Evolutionary conservation across 1,139 yeast genomes (phyloP), one percentile per base, ranked within the genome.

Genomic region (Candida sp.): DNA sequence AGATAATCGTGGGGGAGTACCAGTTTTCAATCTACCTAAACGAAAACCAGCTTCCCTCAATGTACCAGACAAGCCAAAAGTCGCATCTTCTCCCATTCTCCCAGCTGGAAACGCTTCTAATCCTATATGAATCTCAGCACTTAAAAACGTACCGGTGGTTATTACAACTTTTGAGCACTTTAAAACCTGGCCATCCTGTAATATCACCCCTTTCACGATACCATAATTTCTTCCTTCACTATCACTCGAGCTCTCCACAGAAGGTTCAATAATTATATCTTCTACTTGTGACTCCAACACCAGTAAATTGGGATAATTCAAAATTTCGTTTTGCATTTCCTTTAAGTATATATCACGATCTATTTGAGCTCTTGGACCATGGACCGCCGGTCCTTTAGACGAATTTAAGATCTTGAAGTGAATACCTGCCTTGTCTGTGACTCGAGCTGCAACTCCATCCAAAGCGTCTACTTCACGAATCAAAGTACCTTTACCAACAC

Each of bases 291-390:
- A 96, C 55, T 87, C 83, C 40, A 79, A 44, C 6, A 95, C 77
- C 5, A 67, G 61, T 45, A 91, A 70, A 48, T 84, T 79, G 5
- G 75, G 68, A 64, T 90, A 91, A 45, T 67, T 60, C 39, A 68
- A 62, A 21, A 95, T 73, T 48, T 74, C 84, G 3, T 61, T 54
- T 58, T 88, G 96, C 98, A 93, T 93, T 56, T 87, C 95, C 9
- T 63, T 58, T 55, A 86, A 70, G 60, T 93, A 95, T 3, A 91
- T 75, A 40, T 79, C 70, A 49, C 99, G 71, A 62, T 95, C 99
- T 29, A 95, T 93, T 61, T 95, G 99, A 1, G 97, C 97, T 46
- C 99, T 68, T 5, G 98, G 98, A 0, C 99, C 99, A 87, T 97
- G 96, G 1, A 91, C 99, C 0, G 99, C 99, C 0, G 98, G 89